Percentiles rank a stretch among this genome's conserved stretches.
Conservation (phyloP, 345 rosid species). For the Hevea brasiliensis region DNA sequence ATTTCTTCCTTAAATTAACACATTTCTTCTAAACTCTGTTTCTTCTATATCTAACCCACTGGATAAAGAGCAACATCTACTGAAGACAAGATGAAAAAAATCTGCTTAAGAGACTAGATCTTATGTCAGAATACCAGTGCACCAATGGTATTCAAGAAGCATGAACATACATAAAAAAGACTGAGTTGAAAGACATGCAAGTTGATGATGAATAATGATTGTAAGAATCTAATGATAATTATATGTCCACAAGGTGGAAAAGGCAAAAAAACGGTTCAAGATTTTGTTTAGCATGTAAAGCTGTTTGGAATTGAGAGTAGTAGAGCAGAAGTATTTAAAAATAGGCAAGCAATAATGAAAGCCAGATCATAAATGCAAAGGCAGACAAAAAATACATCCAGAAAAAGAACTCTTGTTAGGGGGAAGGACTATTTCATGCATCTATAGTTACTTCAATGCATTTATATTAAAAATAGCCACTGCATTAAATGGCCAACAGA, state of each 20-base stretch:
- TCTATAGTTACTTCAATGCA: background rate
- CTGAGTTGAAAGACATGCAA: background rate
- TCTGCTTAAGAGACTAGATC: too few relatives aligned
- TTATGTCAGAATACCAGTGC: background rate
- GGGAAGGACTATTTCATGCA: background rate
- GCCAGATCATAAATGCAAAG: background rate
- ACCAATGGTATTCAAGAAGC: background rate
- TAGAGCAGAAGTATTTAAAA: background rate
- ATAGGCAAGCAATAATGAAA: too few relatives aligned
- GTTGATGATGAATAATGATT: background rate
- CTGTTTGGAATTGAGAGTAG: background rate
- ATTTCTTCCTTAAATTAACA: background rate
- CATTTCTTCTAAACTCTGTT: background rate
- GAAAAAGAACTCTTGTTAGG: background rate
- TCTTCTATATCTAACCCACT: background rate
- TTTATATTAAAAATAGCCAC: background rate
- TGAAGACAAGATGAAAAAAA: too few relatives aligned
- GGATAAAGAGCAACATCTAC: background rate
- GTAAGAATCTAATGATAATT: background rate
- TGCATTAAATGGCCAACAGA: background rate
- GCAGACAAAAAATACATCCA: background rate
- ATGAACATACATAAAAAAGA: background rate
- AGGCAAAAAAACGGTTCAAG: background rate
- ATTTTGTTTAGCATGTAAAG: background rate
- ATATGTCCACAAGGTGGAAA: background rate